Evolutionary conservation across 768 basidiomycete genomes (phyloP).

Genomic region (Suillus weaverae): DNA sequence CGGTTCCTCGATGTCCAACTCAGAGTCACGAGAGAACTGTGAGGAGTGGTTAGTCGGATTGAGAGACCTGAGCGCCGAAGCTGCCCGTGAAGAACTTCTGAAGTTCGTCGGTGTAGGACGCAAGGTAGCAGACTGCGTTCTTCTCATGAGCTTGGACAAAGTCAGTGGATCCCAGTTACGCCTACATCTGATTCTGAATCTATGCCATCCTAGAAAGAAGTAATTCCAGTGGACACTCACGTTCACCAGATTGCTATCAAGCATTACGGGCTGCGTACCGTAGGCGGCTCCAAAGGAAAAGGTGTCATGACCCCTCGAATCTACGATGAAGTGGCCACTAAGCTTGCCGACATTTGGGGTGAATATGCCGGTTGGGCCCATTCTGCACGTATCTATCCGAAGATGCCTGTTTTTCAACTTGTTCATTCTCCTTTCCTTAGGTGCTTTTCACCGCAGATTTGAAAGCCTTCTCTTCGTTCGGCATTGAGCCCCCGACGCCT

Average conservation of each 20-base stretch:
- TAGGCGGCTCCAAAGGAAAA: constrained; percentile 42
- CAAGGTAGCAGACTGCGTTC: constrained; percentile 94
- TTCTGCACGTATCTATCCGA: constrained; percentile 47
- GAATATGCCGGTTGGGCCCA: constrained; percentile 91
- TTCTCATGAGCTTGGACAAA: constrained; percentile 92
- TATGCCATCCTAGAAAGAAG: constrained; percentile 54
- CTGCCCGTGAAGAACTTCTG: constrained; percentile 74
- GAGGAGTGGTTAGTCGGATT: constrained; percentile 63
- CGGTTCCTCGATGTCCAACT: constrained; percentile 19
- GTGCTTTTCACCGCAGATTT: constrained; percentile 77
- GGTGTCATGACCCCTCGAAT: constrained; percentile 70
- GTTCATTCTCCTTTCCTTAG: constrained; percentile 33
- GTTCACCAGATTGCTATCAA: constrained; percentile 87
- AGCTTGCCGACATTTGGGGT: constrained; percentile 71
- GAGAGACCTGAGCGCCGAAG: constrained; percentile 46
- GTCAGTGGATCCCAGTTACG: constrained; percentile 37
- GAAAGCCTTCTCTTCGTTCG: constrained; percentile 63
- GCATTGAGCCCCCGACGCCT: constrained; percentile 20
- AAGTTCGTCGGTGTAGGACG: constrained; percentile 89
- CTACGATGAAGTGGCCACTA: constrained; percentile 69
- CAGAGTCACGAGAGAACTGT: constrained; percentile 41
- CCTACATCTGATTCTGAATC: background rate
- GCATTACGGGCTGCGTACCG: constrained; percentile 65
- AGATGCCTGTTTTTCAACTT: background rate
- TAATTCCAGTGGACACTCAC: constrained; percentile 96